Conservation (phyloP, 2,329 filamentous ascomycete species). For the Torrubiellomyces zombiae region DNA sequence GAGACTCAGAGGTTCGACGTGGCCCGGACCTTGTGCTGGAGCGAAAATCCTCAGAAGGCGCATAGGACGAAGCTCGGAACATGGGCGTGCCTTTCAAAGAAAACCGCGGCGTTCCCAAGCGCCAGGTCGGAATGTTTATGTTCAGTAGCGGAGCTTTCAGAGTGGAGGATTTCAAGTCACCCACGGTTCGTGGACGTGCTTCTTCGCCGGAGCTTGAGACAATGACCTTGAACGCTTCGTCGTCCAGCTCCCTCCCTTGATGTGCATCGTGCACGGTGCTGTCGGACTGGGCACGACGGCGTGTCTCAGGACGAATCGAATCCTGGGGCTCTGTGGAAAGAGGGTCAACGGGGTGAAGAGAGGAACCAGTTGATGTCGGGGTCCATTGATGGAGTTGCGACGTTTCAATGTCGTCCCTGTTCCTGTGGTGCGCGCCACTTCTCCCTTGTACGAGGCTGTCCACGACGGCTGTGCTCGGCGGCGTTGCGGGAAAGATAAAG, state of each 20-base stretch:
- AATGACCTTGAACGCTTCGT: constrained; percentile 60
- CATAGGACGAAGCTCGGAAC: constrained; percentile 66
- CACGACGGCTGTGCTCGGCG: constrained; percentile 31
- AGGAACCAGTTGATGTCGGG: too few relatives aligned
- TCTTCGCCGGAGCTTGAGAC: constrained; percentile 56
- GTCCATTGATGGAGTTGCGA: constrained; percentile 23
- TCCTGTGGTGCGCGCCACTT: too few relatives aligned
- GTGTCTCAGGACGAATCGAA: constrained; percentile 17
- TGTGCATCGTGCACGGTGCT: constrained; percentile 55
- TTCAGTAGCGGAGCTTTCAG: constrained; percentile 43
- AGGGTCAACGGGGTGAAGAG: too few relatives aligned
- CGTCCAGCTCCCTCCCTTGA: constrained; percentile 34
- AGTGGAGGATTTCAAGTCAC: constrained; percentile 29
- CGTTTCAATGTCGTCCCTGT: not conserved
- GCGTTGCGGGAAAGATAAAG: constrained; percentile 43
- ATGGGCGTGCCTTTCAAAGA: constrained; percentile 59
- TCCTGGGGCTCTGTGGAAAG: too few relatives aligned
- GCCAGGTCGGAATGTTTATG: constrained; percentile 69
- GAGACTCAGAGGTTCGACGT: constrained; percentile 17
- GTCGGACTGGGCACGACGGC: constrained; percentile 55
- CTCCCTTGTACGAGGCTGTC: too few relatives aligned
- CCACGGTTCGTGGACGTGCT: constrained; percentile 43
- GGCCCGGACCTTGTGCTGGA: constrained; percentile 41
- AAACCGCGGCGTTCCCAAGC: constrained; percentile 67
- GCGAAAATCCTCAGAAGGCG: constrained; percentile 53